A percentile compares a stretch with the other conserved stretches of the same genome.
phyloP scores from a whole-genome alignment of 495 filamentous ascomycete species.

The Penicillium coffeae region DNA sequence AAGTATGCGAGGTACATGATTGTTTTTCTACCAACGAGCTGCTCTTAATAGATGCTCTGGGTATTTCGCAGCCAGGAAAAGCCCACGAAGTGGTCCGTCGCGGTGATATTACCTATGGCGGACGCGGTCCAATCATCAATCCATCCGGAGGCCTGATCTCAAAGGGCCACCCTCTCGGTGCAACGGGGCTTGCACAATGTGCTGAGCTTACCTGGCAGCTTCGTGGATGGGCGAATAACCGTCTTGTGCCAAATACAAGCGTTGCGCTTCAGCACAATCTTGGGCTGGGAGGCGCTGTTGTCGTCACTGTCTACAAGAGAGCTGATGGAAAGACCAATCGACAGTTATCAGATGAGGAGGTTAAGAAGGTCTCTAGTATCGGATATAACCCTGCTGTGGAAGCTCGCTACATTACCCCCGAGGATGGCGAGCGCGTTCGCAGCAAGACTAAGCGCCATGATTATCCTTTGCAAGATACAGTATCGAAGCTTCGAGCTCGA shows the following conservation, averaged over 20 bases:
- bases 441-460: slow-evolving; percentile 22
- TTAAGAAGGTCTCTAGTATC: slow-evolving; percentile 52
- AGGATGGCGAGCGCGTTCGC: slow-evolving; percentile 24
- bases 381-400: slow-evolving; percentile 85
- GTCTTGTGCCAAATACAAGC: slow-evolving; percentile 60
- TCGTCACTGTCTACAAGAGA: slow-evolving; percentile 74
- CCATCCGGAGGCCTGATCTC: slow-evolving; percentile 88
- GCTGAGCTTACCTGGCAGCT: slow-evolving; percentile 94
- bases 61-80: slow-evolving; percentile 69
- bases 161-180: slow-evolving; percentile 91
- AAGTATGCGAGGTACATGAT: slow-evolving; percentile 88
- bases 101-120: slow-evolving; percentile 91
- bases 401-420: slow-evolving; percentile 37
- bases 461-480: slow-evolving; percentile 18
- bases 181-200: slow-evolving; percentile 88
- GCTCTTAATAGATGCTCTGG: slow-evolving; percentile 76
- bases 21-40: slow-evolving; percentile 95
- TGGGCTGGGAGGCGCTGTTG: slow-evolving; percentile 77
- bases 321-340: slow-evolving; percentile 58
- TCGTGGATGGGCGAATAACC: slow-evolving; percentile 89
- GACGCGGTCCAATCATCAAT: slow-evolving; percentile 72
- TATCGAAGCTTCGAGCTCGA: slow-evolving; percentile 15
- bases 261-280: slow-evolving; percentile 81
- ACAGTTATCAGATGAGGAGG: slow-evolving; percentile 43
- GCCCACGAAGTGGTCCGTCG: slow-evolving; percentile 85